Evolutionary conservation across 768 basidiomycete species (phyloP).

Genomic region (Tricholoma saponaceum): DNA sequence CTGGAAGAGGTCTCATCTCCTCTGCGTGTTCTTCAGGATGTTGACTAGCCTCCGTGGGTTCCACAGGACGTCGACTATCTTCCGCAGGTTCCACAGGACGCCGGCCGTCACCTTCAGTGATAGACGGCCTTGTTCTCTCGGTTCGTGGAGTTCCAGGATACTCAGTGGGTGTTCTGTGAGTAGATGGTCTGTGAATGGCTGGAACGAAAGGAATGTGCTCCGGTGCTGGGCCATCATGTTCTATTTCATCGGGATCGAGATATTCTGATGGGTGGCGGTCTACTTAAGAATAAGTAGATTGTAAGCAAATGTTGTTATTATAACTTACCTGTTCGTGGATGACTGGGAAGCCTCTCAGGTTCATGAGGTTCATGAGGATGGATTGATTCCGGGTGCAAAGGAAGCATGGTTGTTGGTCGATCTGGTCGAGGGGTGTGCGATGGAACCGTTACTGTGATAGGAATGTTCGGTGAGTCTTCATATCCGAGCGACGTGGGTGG

Average conservation of each 20-base stretch:
- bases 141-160: constrained; percentile 2
- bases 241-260: background rate
- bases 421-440: constrained; percentile 8
- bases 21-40: constrained; percentile 4
- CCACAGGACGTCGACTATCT: background rate
- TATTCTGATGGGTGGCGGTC: constrained; percentile 10
- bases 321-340: constrained; percentile 7
- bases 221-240: constrained; percentile 5
- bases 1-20: constrained; percentile 11
- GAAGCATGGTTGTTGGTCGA: constrained; percentile 12
- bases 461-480: background rate
- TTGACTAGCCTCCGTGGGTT: background rate
- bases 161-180: background rate
- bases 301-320: background rate
- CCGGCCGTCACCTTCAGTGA: background rate
- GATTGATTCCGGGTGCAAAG: constrained; percentile 4
- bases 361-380: constrained; percentile 3
- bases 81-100: background rate
- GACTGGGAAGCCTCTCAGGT: constrained; percentile 3
- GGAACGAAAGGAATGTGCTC: constrained; percentile 9
- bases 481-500: background rate
- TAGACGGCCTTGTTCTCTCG: background rate
- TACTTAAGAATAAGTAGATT: background rate
- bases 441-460: constrained; percentile 14
- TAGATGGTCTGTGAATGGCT: background rate